Conservation (phyloP, 306 rosid genomes). For the Adenanthera pavonina region DNA sequence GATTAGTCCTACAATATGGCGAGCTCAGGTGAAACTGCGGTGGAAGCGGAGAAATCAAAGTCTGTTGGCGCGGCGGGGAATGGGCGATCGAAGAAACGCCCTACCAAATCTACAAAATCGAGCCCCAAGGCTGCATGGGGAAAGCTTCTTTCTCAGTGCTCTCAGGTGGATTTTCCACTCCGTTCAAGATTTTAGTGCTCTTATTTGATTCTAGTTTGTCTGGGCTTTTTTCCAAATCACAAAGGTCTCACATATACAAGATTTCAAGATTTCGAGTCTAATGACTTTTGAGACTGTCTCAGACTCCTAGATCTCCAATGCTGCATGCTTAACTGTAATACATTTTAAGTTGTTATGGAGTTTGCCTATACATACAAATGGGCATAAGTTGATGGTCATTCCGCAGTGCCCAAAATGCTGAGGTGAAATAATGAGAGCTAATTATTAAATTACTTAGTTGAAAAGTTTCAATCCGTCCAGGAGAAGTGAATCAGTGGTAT, state of each 20-base stretch:
- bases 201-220: neutral
- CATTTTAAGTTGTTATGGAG: neutral
- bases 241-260: neutral
- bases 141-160: slow-evolving; percentile 86
- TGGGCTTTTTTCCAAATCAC: neutral
- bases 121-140: slow-evolving; percentile 72
- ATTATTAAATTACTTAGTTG: neutral
- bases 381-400: neutral
- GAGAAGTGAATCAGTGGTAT: neutral
- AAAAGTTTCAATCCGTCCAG: neutral
- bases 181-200: slow-evolving; percentile 6
- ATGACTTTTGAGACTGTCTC: neutral
- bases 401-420: neutral
- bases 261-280: neutral
- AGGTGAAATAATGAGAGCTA: neutral
- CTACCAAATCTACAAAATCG: slow-evolving; percentile 48
- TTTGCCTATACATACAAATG: neutral
- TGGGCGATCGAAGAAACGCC: slow-evolving; percentile 63
- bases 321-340: neutral
- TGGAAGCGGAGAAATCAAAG: slow-evolving; percentile 60
- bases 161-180: slow-evolving; percentile 66
- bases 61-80: slow-evolving; percentile 29
- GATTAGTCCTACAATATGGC: slow-evolving; percentile 32
- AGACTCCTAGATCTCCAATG: neutral
- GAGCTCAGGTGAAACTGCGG: slow-evolving; percentile 54